Base-by-base conservation (phyloP, 1,284 basidiomycete genomes). In the Ceratobasidium sp. region DNA sequence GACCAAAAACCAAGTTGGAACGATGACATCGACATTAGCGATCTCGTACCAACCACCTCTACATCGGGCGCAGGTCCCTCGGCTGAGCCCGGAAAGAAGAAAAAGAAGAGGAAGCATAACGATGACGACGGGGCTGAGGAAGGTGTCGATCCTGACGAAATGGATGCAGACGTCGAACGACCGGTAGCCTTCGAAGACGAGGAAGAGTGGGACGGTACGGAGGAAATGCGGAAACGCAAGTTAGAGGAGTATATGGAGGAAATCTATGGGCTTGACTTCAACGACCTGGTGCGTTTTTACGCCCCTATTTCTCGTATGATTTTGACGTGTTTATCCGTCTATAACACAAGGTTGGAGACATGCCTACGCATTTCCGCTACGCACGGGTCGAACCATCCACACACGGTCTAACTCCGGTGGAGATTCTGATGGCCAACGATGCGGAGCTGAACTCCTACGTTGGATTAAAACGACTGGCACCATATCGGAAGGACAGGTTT, bases 281-380 rank as follows among this genome's bases (percentile, higher is more conserved):
- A 99, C 83, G 97, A 98, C 81, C 89, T 98, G 86, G 95, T 96
- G 77, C 79, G 91, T 84, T 2, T 41, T 67, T 60, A 48, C 57
- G 51, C 72, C 54, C 33, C 60, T 67, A 24, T 59, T 29, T 75
- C 29, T 45, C 41, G 56, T 29, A 60, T 22, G 36, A 27, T 47
- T 24, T 69, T 64, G 74, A 33, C n/a, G 24, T 19, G 31, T 33
- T 24, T 9, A 2, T 11, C 11, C 4, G 27, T n/a, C 27, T 48
- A 48, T 8, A 44, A 73, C 76, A 63, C 4, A 41, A 41, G 94
- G 91, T 97, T 75, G 97, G 93, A 6, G 95, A 92, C 81, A 85
- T 96, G 78, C 92, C 95, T 0, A 99, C 97, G 0, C 92, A 96
- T 15, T 99, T 99, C 89, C 93, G 94, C 81, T 99, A 99, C 82